A percentile compares a stretch with the other conserved stretches of the same genome.
Evolutionary conservation across 2,329 filamentous ascomycete genomes (phyloP).

Genomic region (Hypoxylon sp.): DNA sequence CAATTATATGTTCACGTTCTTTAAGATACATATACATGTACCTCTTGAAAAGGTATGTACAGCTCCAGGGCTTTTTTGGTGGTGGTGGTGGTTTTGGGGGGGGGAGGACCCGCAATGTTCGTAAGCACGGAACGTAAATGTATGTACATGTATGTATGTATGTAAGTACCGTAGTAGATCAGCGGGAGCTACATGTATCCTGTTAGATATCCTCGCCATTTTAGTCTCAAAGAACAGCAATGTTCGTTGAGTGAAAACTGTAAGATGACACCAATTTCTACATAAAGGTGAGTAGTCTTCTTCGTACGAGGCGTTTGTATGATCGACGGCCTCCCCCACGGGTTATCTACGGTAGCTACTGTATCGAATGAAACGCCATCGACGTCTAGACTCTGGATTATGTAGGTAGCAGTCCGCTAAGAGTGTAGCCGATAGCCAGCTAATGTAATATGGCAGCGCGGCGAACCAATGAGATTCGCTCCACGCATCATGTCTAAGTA

Average conservation of each 20-base stretch:
- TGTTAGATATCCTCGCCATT: conserved; percentile 5
- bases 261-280: neutral
- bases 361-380: conserved; percentile 40
- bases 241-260: neutral
- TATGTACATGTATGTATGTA: conserved; percentile 6
- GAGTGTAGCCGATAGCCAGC: conserved; percentile 32
- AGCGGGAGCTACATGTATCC: conserved; percentile 30
- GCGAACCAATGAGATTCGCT: conserved; percentile 35
- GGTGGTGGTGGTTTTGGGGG: too few relatives aligned
- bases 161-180: conserved; percentile 30
- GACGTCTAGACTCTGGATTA: conserved; percentile 33
- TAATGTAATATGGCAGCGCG: conserved; percentile 37
- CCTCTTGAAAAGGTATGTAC: conserved; percentile 13
- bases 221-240: conserved; percentile 7
- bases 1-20: too few relatives aligned
- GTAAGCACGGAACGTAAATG: conserved; percentile 24
- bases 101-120: conserved; percentile 27
- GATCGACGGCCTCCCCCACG: conserved; percentile 45
- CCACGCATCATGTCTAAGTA: conserved; percentile 18
- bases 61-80: conserved; percentile 1
- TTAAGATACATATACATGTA: conserved; percentile 12
- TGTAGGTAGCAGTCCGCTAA: conserved; percentile 33
- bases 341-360: conserved; percentile 24
- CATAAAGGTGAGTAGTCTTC: neutral
- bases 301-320: conserved; percentile 29